A percentile compares a stretch with the other conserved stretches of the same genome.
These are phyloP conservation scores for Babesia bigemina DNA, from an alignment of 169 alveolate genomes.

Conservation along the genomic window DNA sequence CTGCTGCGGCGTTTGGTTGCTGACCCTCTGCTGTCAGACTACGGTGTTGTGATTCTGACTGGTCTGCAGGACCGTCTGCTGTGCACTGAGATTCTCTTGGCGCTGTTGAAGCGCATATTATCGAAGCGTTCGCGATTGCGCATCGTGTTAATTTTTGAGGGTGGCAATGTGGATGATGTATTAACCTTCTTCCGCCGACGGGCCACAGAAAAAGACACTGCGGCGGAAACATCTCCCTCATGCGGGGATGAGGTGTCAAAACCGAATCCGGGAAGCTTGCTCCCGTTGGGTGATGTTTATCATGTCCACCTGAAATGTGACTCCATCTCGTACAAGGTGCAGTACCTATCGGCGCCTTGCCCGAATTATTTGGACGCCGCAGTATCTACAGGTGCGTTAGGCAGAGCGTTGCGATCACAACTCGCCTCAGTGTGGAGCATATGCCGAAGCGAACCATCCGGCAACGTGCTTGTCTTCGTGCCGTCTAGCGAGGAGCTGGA, in stretches of 20 bases:
- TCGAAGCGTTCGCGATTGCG: constrained; percentile 48
- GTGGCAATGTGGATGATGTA: constrained; percentile 33
- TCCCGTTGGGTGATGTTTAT: constrained; percentile 15
- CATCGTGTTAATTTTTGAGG: constrained; percentile 39
- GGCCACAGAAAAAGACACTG: background rate
- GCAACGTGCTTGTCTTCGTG: constrained; percentile 56
- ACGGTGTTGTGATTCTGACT: constrained; percentile 69
- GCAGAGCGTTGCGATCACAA: background rate
- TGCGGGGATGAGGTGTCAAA: constrained; percentile 3
- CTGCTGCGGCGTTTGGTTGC: constrained; percentile 39
- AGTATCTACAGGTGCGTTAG: constrained; percentile 58
- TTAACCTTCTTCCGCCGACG: constrained; percentile 22
- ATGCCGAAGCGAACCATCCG: constrained; percentile 37
- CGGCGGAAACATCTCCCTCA: background rate
- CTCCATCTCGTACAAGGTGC: constrained; percentile 16
- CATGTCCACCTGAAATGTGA: constrained; percentile 25
- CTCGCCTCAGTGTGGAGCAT: constrained; percentile 41
- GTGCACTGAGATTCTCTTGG: constrained; percentile 62
- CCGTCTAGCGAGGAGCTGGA: constrained; percentile 53
- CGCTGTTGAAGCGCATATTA: constrained; percentile 60
- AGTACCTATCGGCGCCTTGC: constrained; percentile 51
- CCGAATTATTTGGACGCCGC: constrained; percentile 61
- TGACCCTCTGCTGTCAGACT: constrained; percentile 78
- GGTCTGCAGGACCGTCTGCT: constrained; percentile 62
- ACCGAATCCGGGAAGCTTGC: constrained; percentile 3